Evolutionary conservation across 1,284 basidiomycete species (phyloP).

Genomic region (Trichosporon asahii): DNA sequence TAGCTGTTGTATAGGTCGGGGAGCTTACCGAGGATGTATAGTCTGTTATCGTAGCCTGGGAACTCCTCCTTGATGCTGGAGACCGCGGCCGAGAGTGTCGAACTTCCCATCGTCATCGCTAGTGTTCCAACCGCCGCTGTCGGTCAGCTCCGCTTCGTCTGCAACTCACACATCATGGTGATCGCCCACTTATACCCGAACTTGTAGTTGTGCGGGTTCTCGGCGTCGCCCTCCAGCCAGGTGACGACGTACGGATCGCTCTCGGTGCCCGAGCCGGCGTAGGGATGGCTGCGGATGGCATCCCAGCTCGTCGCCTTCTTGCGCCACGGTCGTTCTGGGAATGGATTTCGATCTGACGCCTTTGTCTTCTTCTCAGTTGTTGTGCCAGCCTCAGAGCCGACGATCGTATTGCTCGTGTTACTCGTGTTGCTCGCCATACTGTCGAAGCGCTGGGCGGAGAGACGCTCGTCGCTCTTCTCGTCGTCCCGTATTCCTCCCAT

Average conservation of each 20-base stretch:
- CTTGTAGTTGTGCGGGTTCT: slow-evolving; percentile 36
- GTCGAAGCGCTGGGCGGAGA: neutral
- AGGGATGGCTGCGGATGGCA: neutral
- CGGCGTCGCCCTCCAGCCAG: slow-evolving; percentile 32
- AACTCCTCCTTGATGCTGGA: slow-evolving; percentile 22
- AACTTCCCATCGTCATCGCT: slow-evolving; percentile 26
- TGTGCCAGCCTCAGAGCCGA: neutral
- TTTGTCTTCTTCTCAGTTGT: neutral
- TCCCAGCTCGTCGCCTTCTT: slow-evolving; percentile 12
- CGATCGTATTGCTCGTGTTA: neutral
- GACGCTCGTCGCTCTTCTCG: neutral
- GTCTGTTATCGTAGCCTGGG: slow-evolving; percentile 23
- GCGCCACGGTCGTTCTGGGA: slow-evolving; percentile 13
- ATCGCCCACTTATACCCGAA: slow-evolving; percentile 33
- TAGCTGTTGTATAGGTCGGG: neutral
- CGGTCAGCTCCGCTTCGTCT: neutral
- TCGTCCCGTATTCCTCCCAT: neutral
- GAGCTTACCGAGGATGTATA: slow-evolving; percentile 24
- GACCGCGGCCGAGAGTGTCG: slow-evolving; percentile 28
- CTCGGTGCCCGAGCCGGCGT: slow-evolving; percentile 39
- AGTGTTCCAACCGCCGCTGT: slow-evolving; percentile 24
- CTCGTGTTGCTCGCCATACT: neutral
- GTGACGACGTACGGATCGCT: slow-evolving; percentile 49
- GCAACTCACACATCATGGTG: slow-evolving; percentile 17
- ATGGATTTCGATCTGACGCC: neutral